Percentiles rank a stretch among this genome's conserved stretches.
Evolutionary conservation across 2,329 filamentous ascomycete species (phyloP).

Genomic region (Exophiala alcalophila): DNA sequence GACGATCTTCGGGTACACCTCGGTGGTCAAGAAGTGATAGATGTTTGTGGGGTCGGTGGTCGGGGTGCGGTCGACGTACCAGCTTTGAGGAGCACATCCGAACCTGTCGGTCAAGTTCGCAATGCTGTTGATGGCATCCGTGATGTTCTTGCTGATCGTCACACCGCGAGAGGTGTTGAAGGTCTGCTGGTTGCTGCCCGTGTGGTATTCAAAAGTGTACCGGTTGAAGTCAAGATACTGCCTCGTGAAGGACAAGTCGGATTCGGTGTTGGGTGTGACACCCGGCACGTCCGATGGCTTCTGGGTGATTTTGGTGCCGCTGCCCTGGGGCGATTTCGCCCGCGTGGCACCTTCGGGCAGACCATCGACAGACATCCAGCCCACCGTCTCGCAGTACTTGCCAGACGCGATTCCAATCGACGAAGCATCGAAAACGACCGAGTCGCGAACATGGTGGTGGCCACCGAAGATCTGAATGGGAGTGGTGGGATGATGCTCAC

Average conservation of each 20-base stretch:
- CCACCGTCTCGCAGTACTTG: slow-evolving; percentile 66
- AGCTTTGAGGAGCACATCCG: slow-evolving; percentile 60
- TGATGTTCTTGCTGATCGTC: slow-evolving; percentile 51
- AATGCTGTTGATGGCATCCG: slow-evolving; percentile 50
- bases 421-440: slow-evolving; percentile 60
- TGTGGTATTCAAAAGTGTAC: slow-evolving; percentile 63
- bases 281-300: slow-evolving; percentile 16
- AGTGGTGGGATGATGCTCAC: slow-evolving; percentile 53
- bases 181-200: slow-evolving; percentile 46
- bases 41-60: slow-evolving; percentile 54
- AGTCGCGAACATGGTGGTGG: slow-evolving; percentile 64
- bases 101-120: slow-evolving; percentile 54
- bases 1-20: slow-evolving; percentile 51
- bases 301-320: slow-evolving; percentile 21
- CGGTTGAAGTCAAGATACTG: slow-evolving; percentile 69
- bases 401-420: slow-evolving; percentile 62
- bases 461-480: slow-evolving; percentile 66
- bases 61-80: slow-evolving; percentile 56
- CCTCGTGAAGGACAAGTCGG: slow-evolving; percentile 51
- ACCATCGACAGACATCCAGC: slow-evolving; percentile 64
- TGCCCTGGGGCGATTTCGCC: slow-evolving; percentile 25
- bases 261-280: slow-evolving; percentile 35
- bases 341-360: slow-evolving; percentile 44
- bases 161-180: slow-evolving; percentile 53
- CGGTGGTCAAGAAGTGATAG: slow-evolving; percentile 51